These are phyloP conservation scores for Mucor sp. DNA, from an alignment of 371 early-diverging fungal species.

Conservation along the genomic window DNA sequence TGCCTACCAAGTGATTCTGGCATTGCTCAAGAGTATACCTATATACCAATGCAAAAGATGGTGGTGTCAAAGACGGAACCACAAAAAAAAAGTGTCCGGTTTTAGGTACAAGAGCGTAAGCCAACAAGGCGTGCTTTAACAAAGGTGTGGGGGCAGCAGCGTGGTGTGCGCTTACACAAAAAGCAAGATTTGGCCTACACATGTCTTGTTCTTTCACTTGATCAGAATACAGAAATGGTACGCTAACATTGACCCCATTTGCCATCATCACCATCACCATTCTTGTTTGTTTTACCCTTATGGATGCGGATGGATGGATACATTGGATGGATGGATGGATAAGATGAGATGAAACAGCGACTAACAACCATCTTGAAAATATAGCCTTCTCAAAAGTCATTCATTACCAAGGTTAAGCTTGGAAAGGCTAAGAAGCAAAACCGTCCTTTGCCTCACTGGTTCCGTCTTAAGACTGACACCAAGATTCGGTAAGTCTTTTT, in stretches of 20 bases:
- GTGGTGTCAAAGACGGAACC: no score
- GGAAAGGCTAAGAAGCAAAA: slow-evolving; percentile 99
- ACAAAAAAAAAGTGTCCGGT: no score
- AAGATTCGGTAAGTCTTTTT: slow-evolving; percentile 73
- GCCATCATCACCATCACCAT: neutral
- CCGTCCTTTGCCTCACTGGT: slow-evolving; percentile 98
- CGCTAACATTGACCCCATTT: neutral
- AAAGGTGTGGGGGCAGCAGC: no score
- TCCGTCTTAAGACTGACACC: slow-evolving; percentile 95
- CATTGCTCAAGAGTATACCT: no score
- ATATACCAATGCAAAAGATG: no score
- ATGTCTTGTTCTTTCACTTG: slow-evolving; percentile 2
- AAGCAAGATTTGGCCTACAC: neutral
- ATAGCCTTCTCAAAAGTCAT: slow-evolving; percentile 94
- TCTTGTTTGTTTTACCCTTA: neutral
- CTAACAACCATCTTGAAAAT: neutral
- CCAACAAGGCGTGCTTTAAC: no score
- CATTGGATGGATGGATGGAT: neutral
- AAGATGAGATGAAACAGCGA: neutral
- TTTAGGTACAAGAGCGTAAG: no score
- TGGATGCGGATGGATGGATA: neutral
- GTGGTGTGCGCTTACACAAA: neutral
- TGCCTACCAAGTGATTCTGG: no score
- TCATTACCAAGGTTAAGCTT: slow-evolving; percentile 95
- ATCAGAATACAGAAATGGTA: slow-evolving; percentile 8